Percentiles rank a stretch among this genome's conserved stretches.
phyloP scores from a whole-genome alignment of 2,329 filamentous ascomycete genomes.

The Mollisia scopiformis region DNA sequence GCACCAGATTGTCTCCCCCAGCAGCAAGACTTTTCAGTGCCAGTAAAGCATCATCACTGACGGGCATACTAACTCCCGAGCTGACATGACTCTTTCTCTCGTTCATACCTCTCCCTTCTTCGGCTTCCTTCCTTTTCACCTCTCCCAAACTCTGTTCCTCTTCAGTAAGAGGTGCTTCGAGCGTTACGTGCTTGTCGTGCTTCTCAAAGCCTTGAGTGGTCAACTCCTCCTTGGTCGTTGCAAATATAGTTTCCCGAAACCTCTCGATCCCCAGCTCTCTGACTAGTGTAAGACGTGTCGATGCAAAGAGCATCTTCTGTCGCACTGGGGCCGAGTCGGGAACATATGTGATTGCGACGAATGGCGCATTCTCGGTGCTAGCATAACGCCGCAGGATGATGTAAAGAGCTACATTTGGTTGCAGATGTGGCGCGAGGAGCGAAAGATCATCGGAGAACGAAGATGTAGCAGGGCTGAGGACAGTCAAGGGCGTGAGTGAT shows the following conservation, averaged over 20 bases:
- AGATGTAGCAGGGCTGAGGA: conserved; percentile 54
- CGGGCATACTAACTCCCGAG: conserved; percentile 47
- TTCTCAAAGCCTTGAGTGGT: conserved; percentile 70
- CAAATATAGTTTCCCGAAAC: conserved; percentile 77
- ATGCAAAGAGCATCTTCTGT: conserved; percentile 85
- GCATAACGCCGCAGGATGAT: conserved; percentile 73
- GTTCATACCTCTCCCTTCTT: conserved; percentile 70
- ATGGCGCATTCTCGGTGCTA: conserved; percentile 46
- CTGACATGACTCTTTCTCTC: conserved; percentile 54
- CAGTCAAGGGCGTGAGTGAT: conserved; percentile 62
- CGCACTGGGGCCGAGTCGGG: conserved; percentile 79
- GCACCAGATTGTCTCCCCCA: conserved; percentile 56
- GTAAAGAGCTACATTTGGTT: conserved; percentile 70
- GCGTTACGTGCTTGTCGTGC: conserved; percentile 68
- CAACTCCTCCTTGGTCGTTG: conserved; percentile 70
- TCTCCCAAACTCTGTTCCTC: conserved; percentile 74
- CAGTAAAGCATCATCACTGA: conserved; percentile 64
- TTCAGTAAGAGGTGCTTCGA: conserved; percentile 74
- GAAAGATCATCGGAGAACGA: conserved; percentile 68
- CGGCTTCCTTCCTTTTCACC: conserved; percentile 75
- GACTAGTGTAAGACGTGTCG: conserved; percentile 73
- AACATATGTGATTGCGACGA: conserved; percentile 77
- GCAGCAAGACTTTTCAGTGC: conserved; percentile 63
- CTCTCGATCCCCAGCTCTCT: conserved; percentile 79
- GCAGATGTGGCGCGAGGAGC: conserved; percentile 64